Evolutionary conservation across 2,329 filamentous ascomycete species (phyloP).

Genomic region (Ascochyta fabae): DNA sequence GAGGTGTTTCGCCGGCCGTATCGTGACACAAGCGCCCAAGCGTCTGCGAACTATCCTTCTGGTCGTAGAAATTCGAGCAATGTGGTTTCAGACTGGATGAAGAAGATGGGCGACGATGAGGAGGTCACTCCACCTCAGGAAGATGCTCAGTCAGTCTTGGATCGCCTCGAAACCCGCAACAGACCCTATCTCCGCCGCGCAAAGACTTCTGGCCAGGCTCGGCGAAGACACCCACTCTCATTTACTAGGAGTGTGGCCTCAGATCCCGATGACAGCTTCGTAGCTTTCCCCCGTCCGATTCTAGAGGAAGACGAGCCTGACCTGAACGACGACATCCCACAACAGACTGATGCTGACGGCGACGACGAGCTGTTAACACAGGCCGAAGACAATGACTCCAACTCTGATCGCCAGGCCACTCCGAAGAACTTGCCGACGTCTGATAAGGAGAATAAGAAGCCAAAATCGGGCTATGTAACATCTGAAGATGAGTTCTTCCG

Average conservation of each 20-base stretch:
- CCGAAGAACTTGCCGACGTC: constrained; percentile 20
- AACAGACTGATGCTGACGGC: constrained; percentile 81
- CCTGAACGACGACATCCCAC: constrained; percentile 54
- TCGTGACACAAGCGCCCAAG: constrained; percentile 58
- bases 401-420: constrained; percentile 35
- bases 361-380: constrained; percentile 90
- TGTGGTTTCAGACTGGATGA: constrained; percentile 91
- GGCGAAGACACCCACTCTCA: constrained; percentile 57
- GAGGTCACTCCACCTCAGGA: constrained; percentile 69
- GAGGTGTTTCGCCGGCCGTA: constrained; percentile 83
- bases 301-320: constrained; percentile 55
- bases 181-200: constrained; percentile 62
- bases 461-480: constrained; percentile 38
- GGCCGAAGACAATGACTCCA: constrained; percentile 58
- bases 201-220: constrained; percentile 45
- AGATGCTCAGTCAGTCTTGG: constrained; percentile 64
- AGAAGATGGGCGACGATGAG: constrained; percentile 64
- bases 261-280: constrained; percentile 58
- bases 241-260: constrained; percentile 62
- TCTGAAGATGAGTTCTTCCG: constrained; percentile 54
- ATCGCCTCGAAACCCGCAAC: constrained; percentile 61
- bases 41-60: constrained; percentile 42
- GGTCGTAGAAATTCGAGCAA: constrained; percentile 78
- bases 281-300: constrained; percentile 45
- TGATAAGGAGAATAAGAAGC: constrained; percentile 38